Evolutionary conservation across 2,329 filamentous ascomycete genomes (phyloP), one percentile per base, ranked within the genome.

Genomic region (Fusarium nelsonii): DNA sequence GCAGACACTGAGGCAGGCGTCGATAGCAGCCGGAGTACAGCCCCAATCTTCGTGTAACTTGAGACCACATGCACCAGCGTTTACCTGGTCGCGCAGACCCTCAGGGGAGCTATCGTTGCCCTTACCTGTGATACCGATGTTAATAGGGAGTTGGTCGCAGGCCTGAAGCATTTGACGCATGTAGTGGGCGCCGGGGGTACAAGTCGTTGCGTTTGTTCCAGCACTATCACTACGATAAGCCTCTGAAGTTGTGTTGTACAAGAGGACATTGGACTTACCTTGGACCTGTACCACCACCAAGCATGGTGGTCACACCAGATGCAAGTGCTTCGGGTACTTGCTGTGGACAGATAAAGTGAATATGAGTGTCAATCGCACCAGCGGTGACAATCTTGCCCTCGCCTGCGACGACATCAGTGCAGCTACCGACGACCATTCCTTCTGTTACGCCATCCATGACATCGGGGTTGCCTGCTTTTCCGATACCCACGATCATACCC

Each of bases 41-140:
- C 95, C 95, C 95, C 95, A 98, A 79, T 98, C 95, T 81, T 98
- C 95, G 79, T 98, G 95, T 8, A 98, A 84, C 79, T 98, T 98
- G 63, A 98, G 86, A 9, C 95, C 95, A 72, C 93, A 95, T 1
- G 91, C 94, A 11, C 95, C 95, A 1, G 95, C 95, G 57, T 87
- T 82, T 59, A 92, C 86, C 80, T 97, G 93, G 71, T 97, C 92
- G 49, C 89, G 87, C 3, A 98, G 85, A 11, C 91, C 92, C 3
- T 80, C 78, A 0, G 88, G 85, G 12, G 87, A 87, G 70, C 90
- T 90, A 78, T 98, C 95, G 76, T 97, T 97, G 63, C 95, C 95
- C 82, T 98, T 98, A 41, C 92, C 93, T 0, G 94, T 97, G 75
- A 98, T 92, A 37, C 94, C 95, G 57, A 95, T 83, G 78, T 98